Percentiles rank a stretch among this genome's conserved stretches.
phyloP scores from a whole-genome alignment of 1,284 basidiomycete genomes.

The Ceratobasidium sp. region DNA sequence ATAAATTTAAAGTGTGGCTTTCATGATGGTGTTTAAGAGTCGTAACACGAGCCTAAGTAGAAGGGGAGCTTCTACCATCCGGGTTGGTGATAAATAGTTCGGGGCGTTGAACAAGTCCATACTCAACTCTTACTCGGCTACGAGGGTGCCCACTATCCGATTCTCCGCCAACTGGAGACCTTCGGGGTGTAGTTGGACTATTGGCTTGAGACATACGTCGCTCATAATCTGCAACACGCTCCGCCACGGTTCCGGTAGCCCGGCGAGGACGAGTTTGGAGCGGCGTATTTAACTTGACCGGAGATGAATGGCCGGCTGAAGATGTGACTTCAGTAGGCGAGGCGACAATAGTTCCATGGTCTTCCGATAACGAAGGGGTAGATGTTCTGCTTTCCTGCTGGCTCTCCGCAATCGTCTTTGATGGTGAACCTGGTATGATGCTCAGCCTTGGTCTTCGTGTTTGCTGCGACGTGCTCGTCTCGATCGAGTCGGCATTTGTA shows the following conservation, averaged over 20 bases:
- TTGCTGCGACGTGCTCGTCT: slow-evolving; percentile 2
- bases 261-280: slow-evolving; percentile 46
- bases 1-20: too few species aligned
- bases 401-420: slow-evolving; percentile 27
- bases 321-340: slow-evolving; percentile 29
- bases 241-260: slow-evolving; percentile 48
- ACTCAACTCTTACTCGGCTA: slow-evolving; percentile 52
- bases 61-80: slow-evolving; percentile 50
- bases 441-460: slow-evolving; percentile 42
- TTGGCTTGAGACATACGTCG: slow-evolving; percentile 49
- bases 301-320: slow-evolving; percentile 18
- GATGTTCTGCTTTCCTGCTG: slow-evolving; percentile 15
- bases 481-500: slow-evolving; percentile 16
- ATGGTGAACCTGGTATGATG: slow-evolving; percentile 31
- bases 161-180: slow-evolving; percentile 49
- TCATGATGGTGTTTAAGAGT: background rate
- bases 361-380: slow-evolving; percentile 27
- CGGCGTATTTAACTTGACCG: background rate
- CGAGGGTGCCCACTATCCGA: slow-evolving; percentile 47
- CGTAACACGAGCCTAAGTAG: background rate
- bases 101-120: slow-evolving; percentile 62
- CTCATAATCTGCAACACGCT: slow-evolving; percentile 55
- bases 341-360: slow-evolving; percentile 27
- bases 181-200: slow-evolving; percentile 38
- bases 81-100: slow-evolving; percentile 68